Evolutionary conservation across 208 protist species (phyloP).

Genomic region (Crithidia expoeki): DNA sequence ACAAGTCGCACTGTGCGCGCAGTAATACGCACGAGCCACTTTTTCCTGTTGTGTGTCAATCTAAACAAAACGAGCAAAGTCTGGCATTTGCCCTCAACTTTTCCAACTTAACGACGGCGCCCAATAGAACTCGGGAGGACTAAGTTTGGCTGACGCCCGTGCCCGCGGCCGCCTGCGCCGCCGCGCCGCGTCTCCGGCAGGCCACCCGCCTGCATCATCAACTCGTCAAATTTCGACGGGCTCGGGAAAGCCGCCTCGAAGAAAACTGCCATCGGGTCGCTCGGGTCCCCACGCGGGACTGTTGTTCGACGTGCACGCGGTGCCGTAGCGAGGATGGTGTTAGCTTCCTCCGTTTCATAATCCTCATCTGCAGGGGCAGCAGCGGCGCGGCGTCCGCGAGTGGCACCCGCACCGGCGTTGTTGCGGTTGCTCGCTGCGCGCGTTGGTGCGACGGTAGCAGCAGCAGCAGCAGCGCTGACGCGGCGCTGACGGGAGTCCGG

Average conservation of each 20-base stretch:
- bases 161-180: conserved; percentile 32
- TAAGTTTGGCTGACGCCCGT: conserved; percentile 58
- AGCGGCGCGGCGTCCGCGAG: conserved; percentile 3
- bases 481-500: conserved; percentile 19
- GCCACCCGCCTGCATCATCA: conserved; percentile 82
- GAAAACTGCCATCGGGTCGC: conserved; percentile 88
- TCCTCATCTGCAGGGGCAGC: background rate
- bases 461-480: background rate
- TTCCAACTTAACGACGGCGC: conserved; percentile 44
- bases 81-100: background rate
- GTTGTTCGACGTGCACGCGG: conserved; percentile 17
- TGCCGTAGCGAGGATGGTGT: background rate
- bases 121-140: conserved; percentile 74
- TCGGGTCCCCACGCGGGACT: conserved; percentile 34
- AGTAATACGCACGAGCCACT: too few species aligned
- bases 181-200: conserved; percentile 44
- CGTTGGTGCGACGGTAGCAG: background rate
- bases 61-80: background rate
- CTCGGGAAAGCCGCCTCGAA: conserved; percentile 84
- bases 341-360: background rate
- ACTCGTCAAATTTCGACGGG: conserved; percentile 88
- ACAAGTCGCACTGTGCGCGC: too few species aligned
- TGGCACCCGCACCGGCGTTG: background rate
- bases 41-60: too few species aligned
- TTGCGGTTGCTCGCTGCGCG: background rate